Base-by-base conservation (phyloP, 768 basidiomycete genomes). In the Boletus sp. region DNA sequence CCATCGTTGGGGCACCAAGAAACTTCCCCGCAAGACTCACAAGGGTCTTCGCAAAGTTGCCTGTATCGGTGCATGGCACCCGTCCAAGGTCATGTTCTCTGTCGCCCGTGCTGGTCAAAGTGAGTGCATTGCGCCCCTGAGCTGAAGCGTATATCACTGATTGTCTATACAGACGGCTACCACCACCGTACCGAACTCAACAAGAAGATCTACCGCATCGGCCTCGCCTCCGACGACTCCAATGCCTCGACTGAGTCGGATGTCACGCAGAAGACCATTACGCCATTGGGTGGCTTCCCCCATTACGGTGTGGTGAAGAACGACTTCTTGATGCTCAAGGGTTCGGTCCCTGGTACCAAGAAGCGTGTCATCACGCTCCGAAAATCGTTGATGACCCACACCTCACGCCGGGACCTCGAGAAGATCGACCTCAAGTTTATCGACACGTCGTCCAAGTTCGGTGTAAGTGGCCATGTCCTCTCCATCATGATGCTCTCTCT, bases 31-130 rank as follows among this genome's bases (percentile, higher is more conserved):
- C 67, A 98, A 98, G 83, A 98, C 97, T 53, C 97, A 99, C 85
- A 95, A 97, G 77, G 97, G 97, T 91, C 92, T 98, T 70, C 91
- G 96, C 76, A 98, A 99, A 82, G 97, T 99, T 62, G 96, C 96
- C 72, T 96, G 94, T 83, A 94, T 95, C 65, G 94, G 94, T 78
- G 94, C 94, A 73, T 96, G 93, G 93, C 94, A 96, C 83, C 94
- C 94, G 73, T 90, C 89, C 69, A 97, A 96, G 80, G 97, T 99
- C 85, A 98, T 98, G 96, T 98, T 94, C 87, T 95, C 94, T n/a
- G 97, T 99, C 68, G 97, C 95, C 59, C 95, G 97, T 83, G 95
- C 97, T 66, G 97, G 97, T 92, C 96, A 98, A 90, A 92, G 90
- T 93, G 75, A 67, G 92, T 81, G 42, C 57, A 70, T 40, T 51